Evolutionary conservation across 495 filamentous ascomycete species (phyloP).

Genomic region (Durotheca rogersii): DNA sequence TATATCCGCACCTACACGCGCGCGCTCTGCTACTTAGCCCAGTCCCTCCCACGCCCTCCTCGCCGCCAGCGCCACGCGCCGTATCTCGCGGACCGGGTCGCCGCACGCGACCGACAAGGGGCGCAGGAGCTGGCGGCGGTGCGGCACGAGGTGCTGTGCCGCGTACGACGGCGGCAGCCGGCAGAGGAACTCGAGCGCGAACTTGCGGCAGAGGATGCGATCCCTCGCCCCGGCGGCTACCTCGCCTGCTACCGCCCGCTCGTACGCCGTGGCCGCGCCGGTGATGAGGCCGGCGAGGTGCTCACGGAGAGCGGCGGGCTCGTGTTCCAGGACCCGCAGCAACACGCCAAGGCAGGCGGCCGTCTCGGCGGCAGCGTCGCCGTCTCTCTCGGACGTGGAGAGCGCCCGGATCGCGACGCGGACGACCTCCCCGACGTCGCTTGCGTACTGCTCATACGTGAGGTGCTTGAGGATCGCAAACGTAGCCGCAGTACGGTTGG

Average conservation of each 20-base stretch:
- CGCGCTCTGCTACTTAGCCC: no score
- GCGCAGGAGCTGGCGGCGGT: constrained; percentile 38
- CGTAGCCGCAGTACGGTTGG: constrained; percentile 28
- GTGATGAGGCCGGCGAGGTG: constrained; percentile 41
- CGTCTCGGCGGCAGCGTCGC: constrained; percentile 27
- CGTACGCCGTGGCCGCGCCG: constrained; percentile 34
- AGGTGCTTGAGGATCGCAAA: constrained; percentile 46
- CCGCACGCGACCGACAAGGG: constrained; percentile 46
- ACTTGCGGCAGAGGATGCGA: constrained; percentile 33
- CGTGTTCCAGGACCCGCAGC: constrained; percentile 39
- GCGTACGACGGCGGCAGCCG: constrained; percentile 45
- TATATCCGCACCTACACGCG: no score
- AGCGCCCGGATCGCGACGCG: constrained; percentile 42
- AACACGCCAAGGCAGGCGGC: constrained; percentile 42
- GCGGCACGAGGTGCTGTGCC: constrained; percentile 38
- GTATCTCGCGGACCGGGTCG: constrained; percentile 46
- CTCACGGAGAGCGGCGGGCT: constrained; percentile 37
- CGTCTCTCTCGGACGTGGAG: constrained; percentile 35
- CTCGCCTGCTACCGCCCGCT: constrained; percentile 12
- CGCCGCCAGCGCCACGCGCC: constrained; percentile 42
- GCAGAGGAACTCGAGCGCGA: constrained; percentile 42
- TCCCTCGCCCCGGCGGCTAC: not conserved
- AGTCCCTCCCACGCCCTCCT: constrained; percentile 45
- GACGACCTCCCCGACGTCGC: constrained; percentile 39
- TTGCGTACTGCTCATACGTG: constrained; percentile 43